Evolutionary conservation across 2,329 filamentous ascomycete genomes (phyloP), one percentile per base, ranked within the genome.

Genomic region (Diaporthe eres): DNA sequence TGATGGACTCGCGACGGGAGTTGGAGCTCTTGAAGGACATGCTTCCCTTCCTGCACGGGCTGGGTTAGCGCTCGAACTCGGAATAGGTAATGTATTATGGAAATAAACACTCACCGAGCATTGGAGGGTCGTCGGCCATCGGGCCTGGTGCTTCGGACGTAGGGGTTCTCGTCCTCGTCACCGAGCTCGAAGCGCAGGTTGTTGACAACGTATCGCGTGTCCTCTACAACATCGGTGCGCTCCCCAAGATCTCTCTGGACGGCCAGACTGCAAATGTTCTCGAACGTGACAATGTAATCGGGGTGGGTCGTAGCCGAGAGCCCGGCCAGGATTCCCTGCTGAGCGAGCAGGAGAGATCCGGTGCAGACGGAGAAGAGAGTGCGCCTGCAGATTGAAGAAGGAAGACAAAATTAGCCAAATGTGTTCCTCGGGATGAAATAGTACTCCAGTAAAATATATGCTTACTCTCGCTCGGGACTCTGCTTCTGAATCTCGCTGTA

Each of bases 101-200:
- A n/a, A 22, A 72, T 25, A 3, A 58, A 42, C 22, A 83, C 89
- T 79, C 88, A 92, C 89, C 91, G 87, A 77, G 89, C 91, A 81
- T 88, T 91, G 63, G 90, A 90, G 63, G 91, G 89, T 77, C 90
- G 90, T 78, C 90, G 87, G 67, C 88, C 91, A 79, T 94, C 92
- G 75, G 91, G 91, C 88, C 93, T 94, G 55, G 72, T 72, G 87
- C 90, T 92, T 81, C 94, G 90, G 83, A 97, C 92, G 85, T 96
- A 96, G 44, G 94, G 94, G 85, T 95, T 96, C 84, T 95, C 93
- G 77, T 96, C 94, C 81, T 94, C 91, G 81, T 96, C 92, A 77
- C 93, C 93, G 79, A 97, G 88, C 80, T 97, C 94, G 84, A 96
- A 97, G 80, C 95, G 93, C 76, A 95, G 92, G 85, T 97, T 97